Base-by-base conservation (phyloP, 108 stramenopile species). In the Cyclotella choctawhatcheeana region DNA sequence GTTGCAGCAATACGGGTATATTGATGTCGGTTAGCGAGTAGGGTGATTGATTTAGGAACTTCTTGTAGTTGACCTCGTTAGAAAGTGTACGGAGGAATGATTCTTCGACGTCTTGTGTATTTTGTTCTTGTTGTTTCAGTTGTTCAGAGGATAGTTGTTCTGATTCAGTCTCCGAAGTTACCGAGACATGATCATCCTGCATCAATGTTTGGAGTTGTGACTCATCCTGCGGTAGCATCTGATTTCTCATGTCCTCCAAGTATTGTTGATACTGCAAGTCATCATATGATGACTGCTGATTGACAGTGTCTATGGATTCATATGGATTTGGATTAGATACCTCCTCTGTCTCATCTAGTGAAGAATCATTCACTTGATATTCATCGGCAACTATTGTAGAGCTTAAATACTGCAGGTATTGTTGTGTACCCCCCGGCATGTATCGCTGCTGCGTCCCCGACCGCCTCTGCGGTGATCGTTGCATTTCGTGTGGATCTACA, bases 1-100 rank as follows among this genome's bases (percentile, higher is more conserved):
- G 61, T 45, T 76, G 75, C 13, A 81, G 29, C 18, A 81, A 0
- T 22, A 77, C 54, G 0, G 58, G 63, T 13, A 53, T 33, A 20
- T 69, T 48, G 50, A 81, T 62, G 34, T 72, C 80, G 22, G 80
- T 64, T 12, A 76, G 29, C 10, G 73, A 62, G 22, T 69, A 75
- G 48, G 74, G 79, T 3, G 73, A 75, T 75, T 74, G 67, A 7
- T 69, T 61, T 3, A 78, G 58, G 20, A 75, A 34, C 29, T 63
- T 68, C 44, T 75, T 75, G 67, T 75, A 75, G 10, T 52, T 16
- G 3, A 74, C 61, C 26, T 79, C 79, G n/a, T 62, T 79, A n/a
- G 73, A 74, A 13, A 79, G 63, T 72, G 79, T 85, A 35, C 59
- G 40, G 0, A 85, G 69, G 70, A 74, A 85, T 18, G 34, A 22